Percentiles rank a stretch among this genome's conserved stretches.
These are phyloP conservation scores for Eragrostis tef DNA, from an alignment of 202 grass and related monocot species.

Conservation along the genomic window DNA sequence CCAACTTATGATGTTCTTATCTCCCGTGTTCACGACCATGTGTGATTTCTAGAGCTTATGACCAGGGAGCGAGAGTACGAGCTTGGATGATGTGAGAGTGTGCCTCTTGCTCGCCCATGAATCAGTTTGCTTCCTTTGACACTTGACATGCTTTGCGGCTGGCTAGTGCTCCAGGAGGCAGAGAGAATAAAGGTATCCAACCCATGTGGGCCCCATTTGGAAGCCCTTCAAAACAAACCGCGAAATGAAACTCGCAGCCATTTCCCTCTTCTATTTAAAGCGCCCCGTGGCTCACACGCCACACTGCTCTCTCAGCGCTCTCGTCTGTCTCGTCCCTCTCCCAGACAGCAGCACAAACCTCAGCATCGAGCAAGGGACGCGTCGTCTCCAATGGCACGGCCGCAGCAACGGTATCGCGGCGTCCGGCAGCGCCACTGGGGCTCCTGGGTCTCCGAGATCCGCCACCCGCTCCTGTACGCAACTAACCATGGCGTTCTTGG, in stretches of 20 bases:
- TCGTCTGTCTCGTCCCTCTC: neutral
- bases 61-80: too few species aligned
- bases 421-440: conserved; percentile 97
- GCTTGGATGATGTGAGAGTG: too few species aligned
- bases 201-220: neutral
- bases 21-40: too few species aligned
- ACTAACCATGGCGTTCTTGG: neutral
- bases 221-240: conserved; percentile 7
- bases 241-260: neutral
- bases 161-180: conserved; percentile 14
- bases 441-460: conserved; percentile 99
- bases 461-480: conserved; percentile 85
- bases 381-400: conserved; percentile 57
- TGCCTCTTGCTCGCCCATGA: too few species aligned
- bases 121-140: too few species aligned
- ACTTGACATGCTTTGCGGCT: conserved; percentile 37
- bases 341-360: neutral
- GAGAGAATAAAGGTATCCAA: conserved; percentile 3
- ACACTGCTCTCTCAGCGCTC: conserved; percentile 4
- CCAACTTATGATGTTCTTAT: too few species aligned
- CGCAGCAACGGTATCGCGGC: conserved; percentile 84
- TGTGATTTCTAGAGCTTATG: neutral
- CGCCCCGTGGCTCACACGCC: neutral
- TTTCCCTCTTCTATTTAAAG: conserved; percentile 50
- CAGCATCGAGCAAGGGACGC: neutral